A percentile compares a stretch with the other conserved stretches of the same genome.
These are phyloP conservation scores for Agastache rugosa DNA, from an alignment of 257 asterid species.

Conservation along the genomic window DNA sequence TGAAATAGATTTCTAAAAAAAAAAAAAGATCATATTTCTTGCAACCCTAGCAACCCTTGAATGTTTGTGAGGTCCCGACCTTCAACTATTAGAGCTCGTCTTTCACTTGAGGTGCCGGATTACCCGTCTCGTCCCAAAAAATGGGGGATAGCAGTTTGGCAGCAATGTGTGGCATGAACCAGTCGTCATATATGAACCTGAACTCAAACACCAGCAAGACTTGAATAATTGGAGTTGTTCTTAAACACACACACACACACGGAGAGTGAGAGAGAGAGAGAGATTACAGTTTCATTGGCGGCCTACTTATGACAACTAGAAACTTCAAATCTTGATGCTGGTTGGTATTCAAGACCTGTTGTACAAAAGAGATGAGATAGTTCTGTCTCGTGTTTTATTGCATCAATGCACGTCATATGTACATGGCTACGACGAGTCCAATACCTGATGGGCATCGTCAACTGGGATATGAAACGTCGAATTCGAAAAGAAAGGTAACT, in stretches of 20 bases:
- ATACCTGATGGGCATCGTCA: slow-evolving; percentile 78
- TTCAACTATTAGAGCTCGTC: slow-evolving; percentile 63
- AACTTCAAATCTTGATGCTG: slow-evolving; percentile 60
- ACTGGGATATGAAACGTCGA: slow-evolving; percentile 71
- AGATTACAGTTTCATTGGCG: slow-evolving; percentile 74
- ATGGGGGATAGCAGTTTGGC: slow-evolving; percentile 66
- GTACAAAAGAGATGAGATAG: slow-evolving; percentile 6
- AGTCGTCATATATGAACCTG: slow-evolving; percentile 77
- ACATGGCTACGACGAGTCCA: too few relatives aligned
- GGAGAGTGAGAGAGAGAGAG: neutral
- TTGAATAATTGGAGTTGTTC: too few relatives aligned
- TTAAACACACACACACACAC: too few relatives aligned
- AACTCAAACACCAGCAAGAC: slow-evolving; percentile 26
- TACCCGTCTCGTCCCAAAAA: slow-evolving; percentile 65
- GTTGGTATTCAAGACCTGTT: slow-evolving; percentile 66
- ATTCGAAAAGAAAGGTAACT: slow-evolving; percentile 58
- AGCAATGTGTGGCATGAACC: slow-evolving; percentile 82
- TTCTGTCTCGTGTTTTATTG: neutral
- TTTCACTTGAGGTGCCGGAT: slow-evolving; percentile 46
- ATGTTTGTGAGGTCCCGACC: neutral
- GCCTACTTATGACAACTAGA: slow-evolving; percentile 68
- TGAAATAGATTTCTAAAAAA: neutral
- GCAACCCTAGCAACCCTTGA: neutral
- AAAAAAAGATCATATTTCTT: neutral
- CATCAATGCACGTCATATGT: neutral